These are phyloP conservation scores for Acrasis kona DNA, from an alignment of 78 protist genomes.

Conservation along the genomic window DNA sequence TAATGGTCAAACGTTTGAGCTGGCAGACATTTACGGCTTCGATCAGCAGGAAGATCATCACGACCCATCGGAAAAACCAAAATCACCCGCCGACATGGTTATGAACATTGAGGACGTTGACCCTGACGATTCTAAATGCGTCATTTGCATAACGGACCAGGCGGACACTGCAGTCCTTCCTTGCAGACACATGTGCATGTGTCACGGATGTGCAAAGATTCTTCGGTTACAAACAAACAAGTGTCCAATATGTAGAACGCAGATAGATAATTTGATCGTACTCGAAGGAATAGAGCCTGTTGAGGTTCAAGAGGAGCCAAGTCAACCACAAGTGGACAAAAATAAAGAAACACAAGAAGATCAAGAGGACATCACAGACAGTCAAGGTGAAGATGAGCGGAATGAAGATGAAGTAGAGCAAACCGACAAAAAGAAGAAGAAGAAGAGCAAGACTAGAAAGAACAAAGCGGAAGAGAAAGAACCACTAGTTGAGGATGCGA, in stretches of 20 bases:
- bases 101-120: constrained; percentile 4
- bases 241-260: constrained; percentile 66
- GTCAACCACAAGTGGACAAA: too few species aligned
- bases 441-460: too few species aligned
- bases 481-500: too few species aligned
- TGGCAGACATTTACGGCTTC: not conserved
- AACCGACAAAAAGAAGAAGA: too few species aligned
- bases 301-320: too few species aligned
- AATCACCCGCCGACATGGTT: not conserved
- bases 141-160: constrained; percentile 49
- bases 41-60: not conserved
- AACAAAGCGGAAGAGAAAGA: too few species aligned
- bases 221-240: constrained; percentile 30
- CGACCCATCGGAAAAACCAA: not conserved
- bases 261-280: too few species aligned
- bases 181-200: constrained; percentile 80
- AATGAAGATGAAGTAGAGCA: too few species aligned
- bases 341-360: too few species aligned
- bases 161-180: constrained; percentile 65
- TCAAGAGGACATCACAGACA: too few species aligned
- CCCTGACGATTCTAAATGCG: constrained; percentile 18
- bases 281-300: too few species aligned
- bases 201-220: constrained; percentile 46
- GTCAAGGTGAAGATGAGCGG: too few species aligned
- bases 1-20: not conserved